Conservation (phyloP, 2,329 filamentous ascomycete genomes). For the Pyricularia pennisetigena region DNA sequence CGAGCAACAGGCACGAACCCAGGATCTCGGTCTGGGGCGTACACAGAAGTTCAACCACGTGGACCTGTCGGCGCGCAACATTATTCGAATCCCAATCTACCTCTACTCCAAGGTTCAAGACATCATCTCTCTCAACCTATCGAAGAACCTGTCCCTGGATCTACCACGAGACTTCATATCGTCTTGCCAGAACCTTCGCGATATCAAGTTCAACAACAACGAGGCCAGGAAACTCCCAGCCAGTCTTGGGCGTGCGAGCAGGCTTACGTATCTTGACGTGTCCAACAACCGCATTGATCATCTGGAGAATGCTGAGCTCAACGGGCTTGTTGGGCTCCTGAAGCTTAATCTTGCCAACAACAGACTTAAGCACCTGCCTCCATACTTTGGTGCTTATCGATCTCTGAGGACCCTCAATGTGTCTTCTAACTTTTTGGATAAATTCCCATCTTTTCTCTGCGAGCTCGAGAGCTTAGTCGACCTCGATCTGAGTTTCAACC, state of each 20-base stretch:
- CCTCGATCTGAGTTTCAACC: constrained; percentile 94
- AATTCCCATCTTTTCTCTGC: constrained; percentile 79
- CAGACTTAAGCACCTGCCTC: constrained; percentile 66
- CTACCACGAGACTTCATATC: constrained; percentile 95
- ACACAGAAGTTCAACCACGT: constrained; percentile 90
- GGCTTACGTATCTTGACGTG: constrained; percentile 81
- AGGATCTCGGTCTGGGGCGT: constrained; percentile 73
- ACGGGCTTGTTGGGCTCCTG: constrained; percentile 64
- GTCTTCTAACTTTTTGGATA: constrained; percentile 83
- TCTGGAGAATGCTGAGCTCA: constrained; percentile 74
- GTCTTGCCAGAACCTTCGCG: constrained; percentile 79
- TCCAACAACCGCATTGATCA: constrained; percentile 90
- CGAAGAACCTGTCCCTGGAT: constrained; percentile 82
- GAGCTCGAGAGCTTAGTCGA: constrained; percentile 76
- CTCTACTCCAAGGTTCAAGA: constrained; percentile 86
- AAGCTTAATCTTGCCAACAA: constrained; percentile 95
- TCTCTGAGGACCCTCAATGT: constrained; percentile 77
- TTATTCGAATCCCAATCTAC: constrained; percentile 89
- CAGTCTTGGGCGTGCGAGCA: constrained; percentile 71
- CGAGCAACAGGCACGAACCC: constrained; percentile 62
- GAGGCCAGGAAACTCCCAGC: constrained; percentile 79
- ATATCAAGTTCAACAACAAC: constrained; percentile 94
- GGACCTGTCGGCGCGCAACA: constrained; percentile 79
- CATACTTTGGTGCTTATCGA: constrained; percentile 74
- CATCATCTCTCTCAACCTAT: constrained; percentile 91